Evolutionary conservation across 2,329 filamentous ascomycete species (phyloP).

Genomic region (Trichoderma sp.): DNA sequence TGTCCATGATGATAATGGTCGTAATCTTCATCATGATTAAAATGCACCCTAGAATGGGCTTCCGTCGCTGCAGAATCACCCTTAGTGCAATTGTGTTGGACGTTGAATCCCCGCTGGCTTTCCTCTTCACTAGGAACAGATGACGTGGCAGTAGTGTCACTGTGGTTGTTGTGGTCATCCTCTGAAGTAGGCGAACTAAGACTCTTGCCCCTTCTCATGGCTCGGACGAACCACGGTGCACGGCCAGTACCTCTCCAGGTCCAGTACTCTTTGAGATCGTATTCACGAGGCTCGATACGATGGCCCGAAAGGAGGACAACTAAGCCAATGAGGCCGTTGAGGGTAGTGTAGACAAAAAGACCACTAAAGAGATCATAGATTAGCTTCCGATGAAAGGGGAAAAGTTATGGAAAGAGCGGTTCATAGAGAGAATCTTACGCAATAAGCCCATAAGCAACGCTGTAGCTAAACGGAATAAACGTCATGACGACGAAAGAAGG

Average conservation of each 20-base stretch:
- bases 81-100: slow-evolving; percentile 24
- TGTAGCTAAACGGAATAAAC: slow-evolving; percentile 76
- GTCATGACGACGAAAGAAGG: slow-evolving; percentile 73
- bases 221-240: slow-evolving; percentile 48
- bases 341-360: slow-evolving; percentile 51
- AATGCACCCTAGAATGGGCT: slow-evolving; percentile 23
- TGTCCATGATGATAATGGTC: neutral
- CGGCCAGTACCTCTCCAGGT: slow-evolving; percentile 49
- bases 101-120: slow-evolving; percentile 15
- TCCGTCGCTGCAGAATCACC: slow-evolving; percentile 17
- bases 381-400: neutral
- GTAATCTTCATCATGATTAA: slow-evolving; percentile 23
- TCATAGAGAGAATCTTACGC: slow-evolving; percentile 47
- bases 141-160: neutral
- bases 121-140: slow-evolving; percentile 12
- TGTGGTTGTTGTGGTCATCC: neutral
- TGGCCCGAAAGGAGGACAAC: slow-evolving; percentile 44
- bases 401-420: too few species aligned
- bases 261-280: slow-evolving; percentile 56
- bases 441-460: slow-evolving; percentile 73
- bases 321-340: slow-evolving; percentile 48
- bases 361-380: slow-evolving; percentile 36
- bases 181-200: neutral
- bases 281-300: slow-evolving; percentile 47
- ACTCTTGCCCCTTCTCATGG: slow-evolving; percentile 26